These are phyloP conservation scores for Encephalitozoon romaleae DNA, from an alignment of 371 early-diverging fungal genomes.

Conservation along the genomic window DNA sequence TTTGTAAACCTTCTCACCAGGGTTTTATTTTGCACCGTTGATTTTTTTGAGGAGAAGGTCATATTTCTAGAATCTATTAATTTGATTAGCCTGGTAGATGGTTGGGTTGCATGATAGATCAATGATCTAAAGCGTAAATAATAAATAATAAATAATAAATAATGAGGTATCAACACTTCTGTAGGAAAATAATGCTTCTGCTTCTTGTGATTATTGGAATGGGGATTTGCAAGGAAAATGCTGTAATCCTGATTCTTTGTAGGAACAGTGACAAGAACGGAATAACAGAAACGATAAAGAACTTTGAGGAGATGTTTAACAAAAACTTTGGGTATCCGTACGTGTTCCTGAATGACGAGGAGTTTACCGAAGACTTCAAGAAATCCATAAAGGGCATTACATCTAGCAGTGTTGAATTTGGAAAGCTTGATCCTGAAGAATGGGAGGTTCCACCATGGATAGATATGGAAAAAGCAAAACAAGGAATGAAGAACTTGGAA, in stretches of 20 bases:
- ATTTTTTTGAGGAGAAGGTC: neutral
- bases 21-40: neutral
- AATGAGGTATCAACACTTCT: neutral
- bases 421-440: conserved; percentile 66
- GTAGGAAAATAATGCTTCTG: neutral
- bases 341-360: conserved; percentile 66
- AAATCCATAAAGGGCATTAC: conserved; percentile 59
- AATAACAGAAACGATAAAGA: conserved; percentile 65
- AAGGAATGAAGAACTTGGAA: conserved; percentile 64
- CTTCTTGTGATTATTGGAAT: neutral
- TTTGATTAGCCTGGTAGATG: neutral
- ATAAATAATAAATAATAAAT: neutral
- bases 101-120: neutral
- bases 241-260: conserved; percentile 60
- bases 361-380: conserved; percentile 70
- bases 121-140: neutral
- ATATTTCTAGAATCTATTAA: neutral
- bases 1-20: neutral
- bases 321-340: conserved; percentile 72
- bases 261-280: conserved; percentile 69
- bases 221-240: conserved; percentile 50
- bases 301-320: conserved; percentile 73
- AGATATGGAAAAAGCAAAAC: conserved; percentile 65
- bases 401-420: conserved; percentile 63
- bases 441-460: conserved; percentile 75